These are phyloP conservation scores for Mortierella sp. DNA, from an alignment of 371 early-diverging fungal genomes.

Conservation along the genomic window DNA sequence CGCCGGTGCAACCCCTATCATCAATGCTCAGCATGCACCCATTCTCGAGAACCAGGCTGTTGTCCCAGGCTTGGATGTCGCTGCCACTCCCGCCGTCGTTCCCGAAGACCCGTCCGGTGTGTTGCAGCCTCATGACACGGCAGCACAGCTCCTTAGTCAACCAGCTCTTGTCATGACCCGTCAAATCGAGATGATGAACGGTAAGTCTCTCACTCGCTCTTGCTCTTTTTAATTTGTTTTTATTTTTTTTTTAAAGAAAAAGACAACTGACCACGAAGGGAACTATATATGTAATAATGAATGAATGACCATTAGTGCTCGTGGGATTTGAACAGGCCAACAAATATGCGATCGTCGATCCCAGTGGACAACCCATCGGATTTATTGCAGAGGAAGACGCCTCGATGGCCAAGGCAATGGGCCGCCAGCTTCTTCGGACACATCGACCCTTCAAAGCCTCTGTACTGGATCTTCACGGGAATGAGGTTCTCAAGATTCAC, in stretches of 20 bases:
- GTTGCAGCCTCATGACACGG: constrained; percentile 37
- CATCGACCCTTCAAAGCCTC: constrained; percentile 85
- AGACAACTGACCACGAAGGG: not conserved
- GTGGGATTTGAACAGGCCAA: constrained; percentile 91
- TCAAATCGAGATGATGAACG: constrained; percentile 88
- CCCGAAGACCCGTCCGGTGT: constrained; percentile 48
- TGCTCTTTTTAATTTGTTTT: not conserved
- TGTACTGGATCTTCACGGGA: constrained; percentile 75
- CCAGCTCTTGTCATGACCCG: constrained; percentile 77
- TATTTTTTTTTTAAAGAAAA: constrained; percentile 59
- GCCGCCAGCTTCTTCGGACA: constrained; percentile 80
- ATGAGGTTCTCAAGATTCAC: constrained; percentile 77
- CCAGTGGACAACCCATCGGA: constrained; percentile 76
- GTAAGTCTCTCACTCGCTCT: constrained; percentile 11
- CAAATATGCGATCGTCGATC: constrained; percentile 82
- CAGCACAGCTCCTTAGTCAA: constrained; percentile 61
- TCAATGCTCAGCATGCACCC: constrained; percentile 9
- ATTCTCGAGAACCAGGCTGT: constrained; percentile 2
- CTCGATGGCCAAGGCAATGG: constrained; percentile 66
- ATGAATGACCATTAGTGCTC: constrained; percentile 21
- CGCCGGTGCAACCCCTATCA: constrained; percentile 6
- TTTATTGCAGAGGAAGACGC: constrained; percentile 84
- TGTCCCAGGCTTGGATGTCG: constrained; percentile 42
- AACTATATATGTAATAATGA: not conserved
- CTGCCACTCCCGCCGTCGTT: constrained; percentile 45